Base-by-base conservation (phyloP, 176 grass and related monocot species). In the Carex kokanica region DNA sequence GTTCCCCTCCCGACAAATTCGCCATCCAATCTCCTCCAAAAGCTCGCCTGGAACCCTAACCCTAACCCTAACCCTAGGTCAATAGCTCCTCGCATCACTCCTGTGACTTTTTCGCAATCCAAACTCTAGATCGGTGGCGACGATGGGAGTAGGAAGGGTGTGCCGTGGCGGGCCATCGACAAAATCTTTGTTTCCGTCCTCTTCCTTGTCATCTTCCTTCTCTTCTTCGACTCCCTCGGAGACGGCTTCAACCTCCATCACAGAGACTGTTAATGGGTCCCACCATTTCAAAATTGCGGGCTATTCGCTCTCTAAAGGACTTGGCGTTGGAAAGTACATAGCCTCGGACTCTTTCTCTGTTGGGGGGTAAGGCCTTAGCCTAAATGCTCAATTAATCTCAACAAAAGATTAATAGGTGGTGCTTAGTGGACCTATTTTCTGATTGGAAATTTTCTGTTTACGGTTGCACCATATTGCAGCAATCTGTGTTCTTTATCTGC, bases 231-330 rank as follows among this genome's bases (percentile, higher is more conserved):
- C 84, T 27, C 91, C 88, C 2, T 45, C 70, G 9, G 94, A 94
- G 83, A 94, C 94, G 70, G 94, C 92, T 40, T 97, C 94, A 25
- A 94, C 92, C 29, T 97, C 94, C 36, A 79, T 97, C 20, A 94
- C 94, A 53, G 93, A 89, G 84, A 97, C 94, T 43, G 92, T 94
- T 60, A 92, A 97, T 79, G 94, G 94, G 21, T 94, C 92, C 23
- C 94, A 97, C 88, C 90, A 92, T 83, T 94, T 97, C 27, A 97
- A 92, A 85, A 91, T 97, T 86, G 87, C 81, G 2, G 94, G 94
- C 3, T 97, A 94, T 87, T 92, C 92, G 32, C 92, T 97, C 29
- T 84, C 90, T 15, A 97, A 97, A 79, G 94, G 94, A 77, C 90
- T 97, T 45, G 90, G 92, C 15, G 85, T 97, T 23, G 94, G 94